A percentile compares a stretch with the other conserved stretches of the same genome.
phyloP scores from a whole-genome alignment of 2,329 filamentous ascomycete genomes.

The Penicillium sp. region DNA sequence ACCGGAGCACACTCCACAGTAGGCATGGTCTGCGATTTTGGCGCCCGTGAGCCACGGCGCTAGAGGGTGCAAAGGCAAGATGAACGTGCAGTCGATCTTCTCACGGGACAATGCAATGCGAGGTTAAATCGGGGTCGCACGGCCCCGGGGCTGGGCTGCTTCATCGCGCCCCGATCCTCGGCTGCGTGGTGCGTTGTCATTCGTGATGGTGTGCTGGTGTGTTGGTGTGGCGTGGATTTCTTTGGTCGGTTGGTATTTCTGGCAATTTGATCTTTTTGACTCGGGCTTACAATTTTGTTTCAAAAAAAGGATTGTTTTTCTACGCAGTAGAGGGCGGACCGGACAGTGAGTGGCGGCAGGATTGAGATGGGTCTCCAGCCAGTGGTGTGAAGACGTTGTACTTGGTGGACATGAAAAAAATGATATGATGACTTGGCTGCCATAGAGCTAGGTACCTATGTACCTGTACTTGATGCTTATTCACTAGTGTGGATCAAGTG shows the following conservation, averaged over 20 bases:
- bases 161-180: slow-evolving; percentile 20
- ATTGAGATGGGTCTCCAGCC: background rate
- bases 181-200: slow-evolving; percentile 26
- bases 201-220: slow-evolving; percentile 8
- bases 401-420: background rate
- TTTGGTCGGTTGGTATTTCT: background rate
- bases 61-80: slow-evolving; percentile 21
- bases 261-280: background rate
- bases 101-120: slow-evolving; percentile 35
- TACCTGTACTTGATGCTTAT: background rate
- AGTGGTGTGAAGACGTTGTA: background rate
- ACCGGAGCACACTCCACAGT: slow-evolving; percentile 8
- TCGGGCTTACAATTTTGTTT: background rate
- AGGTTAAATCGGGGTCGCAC: slow-evolving; percentile 34
- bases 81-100: slow-evolving; percentile 36
- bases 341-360: background rate
- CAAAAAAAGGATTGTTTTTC: background rate
- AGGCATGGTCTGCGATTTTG: slow-evolving; percentile 7
- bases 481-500: background rate
- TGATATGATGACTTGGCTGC: background rate
- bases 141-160: slow-evolving; percentile 16
- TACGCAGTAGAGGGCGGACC: background rate
- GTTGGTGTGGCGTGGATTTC: slow-evolving; percentile 1
- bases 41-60: slow-evolving; percentile 6
- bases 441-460: background rate